These are phyloP conservation scores for Starmerella floris DNA, from an alignment of 805 yeast genomes.

Conservation along the genomic window DNA sequence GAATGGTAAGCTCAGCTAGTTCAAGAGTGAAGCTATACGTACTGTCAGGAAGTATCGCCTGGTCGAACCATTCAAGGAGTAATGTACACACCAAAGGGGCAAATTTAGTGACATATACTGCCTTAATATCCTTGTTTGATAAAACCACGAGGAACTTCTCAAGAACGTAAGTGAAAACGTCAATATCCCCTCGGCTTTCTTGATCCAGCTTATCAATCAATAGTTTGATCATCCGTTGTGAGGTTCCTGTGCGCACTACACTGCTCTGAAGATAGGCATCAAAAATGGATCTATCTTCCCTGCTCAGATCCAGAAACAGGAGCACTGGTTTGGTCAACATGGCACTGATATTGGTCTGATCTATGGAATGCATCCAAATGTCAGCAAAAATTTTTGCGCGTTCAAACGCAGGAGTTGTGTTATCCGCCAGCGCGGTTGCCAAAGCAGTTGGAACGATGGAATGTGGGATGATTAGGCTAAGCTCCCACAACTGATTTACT, in stretches of 20 bases:
- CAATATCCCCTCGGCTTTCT: conserved; percentile 41
- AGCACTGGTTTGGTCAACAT: conserved; percentile 52
- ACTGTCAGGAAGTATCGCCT: not conserved
- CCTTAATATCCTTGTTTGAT: conserved; percentile 5
- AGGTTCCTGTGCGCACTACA: conserved; percentile 33
- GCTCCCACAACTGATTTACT: conserved; percentile 47
- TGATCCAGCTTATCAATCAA: conserved; percentile 31
- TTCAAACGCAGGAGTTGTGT: conserved; percentile 27
- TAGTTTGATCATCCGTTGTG: conserved; percentile 47
- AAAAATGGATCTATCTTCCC: conserved; percentile 7
- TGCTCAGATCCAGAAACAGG: conserved; percentile 47
- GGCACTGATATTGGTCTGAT: conserved; percentile 31
- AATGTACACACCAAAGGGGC: conserved; percentile 9
- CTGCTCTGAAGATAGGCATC: conserved; percentile 14
- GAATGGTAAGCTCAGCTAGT: conserved; percentile 13
- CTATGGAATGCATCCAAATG: conserved; percentile 66
- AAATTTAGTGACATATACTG: conserved; percentile 10
- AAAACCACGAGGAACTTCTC: conserved; percentile 42
- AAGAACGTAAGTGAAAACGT: conserved; percentile 48
- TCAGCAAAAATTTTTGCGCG: conserved; percentile 45
- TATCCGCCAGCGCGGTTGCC: conserved; percentile 39
- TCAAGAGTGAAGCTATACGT: conserved; percentile 11
- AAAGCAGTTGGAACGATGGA: conserved; percentile 60
- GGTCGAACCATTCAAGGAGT: conserved; percentile 16
- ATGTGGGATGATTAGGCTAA: conserved; percentile 37